phyloP scores from a whole-genome alignment of 2,329 filamentous ascomycete genomes.

The Phialophora macrospora region DNA sequence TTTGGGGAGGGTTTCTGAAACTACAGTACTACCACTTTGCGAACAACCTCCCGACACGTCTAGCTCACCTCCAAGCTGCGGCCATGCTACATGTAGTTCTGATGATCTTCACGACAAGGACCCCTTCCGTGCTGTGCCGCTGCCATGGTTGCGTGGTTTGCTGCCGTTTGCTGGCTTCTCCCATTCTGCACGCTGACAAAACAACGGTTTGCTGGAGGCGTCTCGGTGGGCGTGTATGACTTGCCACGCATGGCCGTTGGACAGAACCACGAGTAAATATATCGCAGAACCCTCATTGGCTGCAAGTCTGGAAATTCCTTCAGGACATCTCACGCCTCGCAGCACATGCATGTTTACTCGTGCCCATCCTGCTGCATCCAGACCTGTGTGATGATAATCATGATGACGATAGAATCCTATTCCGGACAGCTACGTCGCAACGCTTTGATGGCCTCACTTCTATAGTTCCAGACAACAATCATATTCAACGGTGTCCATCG shows the following conservation, averaged over 20 bases:
- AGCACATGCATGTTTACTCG: constrained; percentile 5
- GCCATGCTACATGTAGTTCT: background rate
- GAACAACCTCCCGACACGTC: background rate
- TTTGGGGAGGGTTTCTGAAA: background rate
- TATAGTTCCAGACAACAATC: background rate
- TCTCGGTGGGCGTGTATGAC: constrained; percentile 25
- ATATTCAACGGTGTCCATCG: background rate
- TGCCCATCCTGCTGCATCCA: constrained; percentile 4
- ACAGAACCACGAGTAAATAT: constrained; percentile 16
- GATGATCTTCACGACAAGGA: background rate
- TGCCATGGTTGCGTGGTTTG: background rate
- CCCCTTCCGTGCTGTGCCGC: background rate
- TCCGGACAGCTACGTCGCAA: background rate
- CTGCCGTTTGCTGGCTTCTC: background rate
- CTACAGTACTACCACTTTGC: background rate
- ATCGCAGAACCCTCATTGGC: constrained; percentile 18
- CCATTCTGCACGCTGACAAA: constrained; percentile 27
- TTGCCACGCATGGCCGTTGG: constrained; percentile 16
- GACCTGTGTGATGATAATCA: background rate
- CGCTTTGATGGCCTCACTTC: background rate
- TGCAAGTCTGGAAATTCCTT: background rate
- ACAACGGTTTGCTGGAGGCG: constrained; percentile 16
- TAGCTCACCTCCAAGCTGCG: background rate
- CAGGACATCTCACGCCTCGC: background rate
- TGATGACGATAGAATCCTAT: background rate